Evolutionary conservation across 371 early-diverging fungal species (phyloP).

Genomic region (Capniomyces stellatus): DNA sequence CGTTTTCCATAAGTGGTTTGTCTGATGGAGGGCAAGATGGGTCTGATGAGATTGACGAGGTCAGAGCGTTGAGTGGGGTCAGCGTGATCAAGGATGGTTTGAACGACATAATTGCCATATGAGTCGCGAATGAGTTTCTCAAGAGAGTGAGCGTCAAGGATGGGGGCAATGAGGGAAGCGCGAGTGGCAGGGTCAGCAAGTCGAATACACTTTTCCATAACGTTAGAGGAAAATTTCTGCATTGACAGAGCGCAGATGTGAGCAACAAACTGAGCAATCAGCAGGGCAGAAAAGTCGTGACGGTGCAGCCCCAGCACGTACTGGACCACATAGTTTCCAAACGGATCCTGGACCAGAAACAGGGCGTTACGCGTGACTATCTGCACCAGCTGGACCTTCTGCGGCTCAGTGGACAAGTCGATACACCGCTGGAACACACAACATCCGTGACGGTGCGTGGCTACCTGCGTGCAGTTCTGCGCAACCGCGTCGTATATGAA

Average conservation of each 20-base stretch:
- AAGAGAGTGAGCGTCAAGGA: slow-evolving; percentile 41
- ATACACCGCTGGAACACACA: slow-evolving; percentile 94
- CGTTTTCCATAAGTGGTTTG: slow-evolving; percentile 80
- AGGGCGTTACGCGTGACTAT: slow-evolving; percentile 62
- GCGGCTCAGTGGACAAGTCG: slow-evolving; percentile 45
- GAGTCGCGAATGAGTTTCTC: slow-evolving; percentile 67
- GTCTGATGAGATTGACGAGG: slow-evolving; percentile 59
- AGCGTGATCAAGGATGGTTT: slow-evolving; percentile 70
- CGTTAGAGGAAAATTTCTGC: slow-evolving; percentile 85
- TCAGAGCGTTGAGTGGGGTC: slow-evolving; percentile 50
- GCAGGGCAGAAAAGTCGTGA: slow-evolving; percentile 37
- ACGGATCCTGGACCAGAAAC: slow-evolving; percentile 77
- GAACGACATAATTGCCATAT: slow-evolving; percentile 82
- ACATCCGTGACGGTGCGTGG: slow-evolving; percentile 94
- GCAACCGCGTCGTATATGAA: slow-evolving; percentile 82
- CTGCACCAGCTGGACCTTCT: slow-evolving; percentile 55
- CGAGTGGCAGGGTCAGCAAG: slow-evolving; percentile 51
- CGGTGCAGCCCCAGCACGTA: slow-evolving; percentile 75
- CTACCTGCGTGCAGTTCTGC: slow-evolving; percentile 64
- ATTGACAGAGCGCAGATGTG: slow-evolving; percentile 57
- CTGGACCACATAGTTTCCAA: slow-evolving; percentile 97
- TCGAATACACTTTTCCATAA: slow-evolving; percentile 85
- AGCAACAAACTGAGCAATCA: slow-evolving; percentile 57
- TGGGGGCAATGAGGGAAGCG: slow-evolving; percentile 44
- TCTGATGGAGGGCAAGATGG: slow-evolving; percentile 55